phyloP scores from a whole-genome alignment of 768 basidiomycete genomes.

The Stropharia rugosoannulata region DNA sequence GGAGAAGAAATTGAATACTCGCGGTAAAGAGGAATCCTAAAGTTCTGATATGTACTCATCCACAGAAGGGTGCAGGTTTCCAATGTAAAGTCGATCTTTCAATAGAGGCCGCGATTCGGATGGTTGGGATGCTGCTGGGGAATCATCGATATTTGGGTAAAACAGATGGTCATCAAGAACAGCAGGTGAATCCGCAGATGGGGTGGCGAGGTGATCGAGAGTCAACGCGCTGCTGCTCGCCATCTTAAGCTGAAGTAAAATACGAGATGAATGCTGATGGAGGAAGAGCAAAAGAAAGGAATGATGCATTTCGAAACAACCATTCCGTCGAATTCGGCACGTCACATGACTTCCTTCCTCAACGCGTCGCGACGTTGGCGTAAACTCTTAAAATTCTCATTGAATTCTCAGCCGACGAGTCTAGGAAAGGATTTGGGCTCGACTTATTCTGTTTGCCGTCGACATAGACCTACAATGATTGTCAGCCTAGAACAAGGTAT shows the following conservation, averaged over 20 bases:
- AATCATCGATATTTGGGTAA: slow-evolving; percentile 13
- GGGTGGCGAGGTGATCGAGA: slow-evolving; percentile 17
- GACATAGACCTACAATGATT: no score
- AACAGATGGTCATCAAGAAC: slow-evolving; percentile 16
- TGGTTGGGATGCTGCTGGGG: neutral
- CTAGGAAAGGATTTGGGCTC: no score
- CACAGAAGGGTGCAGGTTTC: slow-evolving; percentile 83
- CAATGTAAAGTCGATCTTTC: slow-evolving; percentile 84
- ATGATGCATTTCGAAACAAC: no score
- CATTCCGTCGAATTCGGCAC: no score
- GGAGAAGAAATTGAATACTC: neutral
- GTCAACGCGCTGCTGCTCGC: slow-evolving; percentile 19
- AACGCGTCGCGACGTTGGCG: no score
- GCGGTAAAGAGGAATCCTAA: neutral
- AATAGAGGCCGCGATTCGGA: slow-evolving; percentile 33
- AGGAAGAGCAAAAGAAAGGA: no score
- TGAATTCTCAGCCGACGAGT: no score
- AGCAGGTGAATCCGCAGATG: neutral
- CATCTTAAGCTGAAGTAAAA: slow-evolving; percentile 3
- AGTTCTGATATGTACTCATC: slow-evolving; percentile 63
- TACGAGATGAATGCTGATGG: neutral
- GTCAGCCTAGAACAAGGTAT: no score
- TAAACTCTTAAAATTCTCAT: no score
- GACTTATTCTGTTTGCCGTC: no score
- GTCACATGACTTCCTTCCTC: no score